Percentiles rank a stretch among this genome's conserved stretches.
Conservation (phyloP, 1,139 yeast genomes). For the Candida albicans region DNA sequence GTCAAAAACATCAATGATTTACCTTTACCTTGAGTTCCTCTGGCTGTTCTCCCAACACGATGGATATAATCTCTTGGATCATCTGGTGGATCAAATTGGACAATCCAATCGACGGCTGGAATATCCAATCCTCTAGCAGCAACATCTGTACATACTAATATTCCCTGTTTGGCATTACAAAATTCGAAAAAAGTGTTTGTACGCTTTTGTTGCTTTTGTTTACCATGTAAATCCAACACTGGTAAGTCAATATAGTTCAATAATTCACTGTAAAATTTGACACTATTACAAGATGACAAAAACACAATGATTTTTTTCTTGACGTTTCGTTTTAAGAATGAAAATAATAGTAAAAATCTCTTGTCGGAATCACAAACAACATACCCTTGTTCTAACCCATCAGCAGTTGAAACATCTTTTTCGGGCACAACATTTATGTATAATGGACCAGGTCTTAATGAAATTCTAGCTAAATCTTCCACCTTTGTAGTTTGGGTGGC, state of each 20-base stretch:
- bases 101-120: constrained; percentile 96
- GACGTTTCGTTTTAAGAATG: constrained; percentile 86
- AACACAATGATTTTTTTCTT: constrained; percentile 92
- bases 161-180: constrained; percentile 94
- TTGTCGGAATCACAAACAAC: constrained; percentile 97
- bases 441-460: constrained; percentile 91
- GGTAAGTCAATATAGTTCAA: constrained; percentile 95
- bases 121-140: constrained; percentile 98
- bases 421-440: constrained; percentile 92
- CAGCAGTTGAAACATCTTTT: constrained; percentile 84
- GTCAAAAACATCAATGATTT: constrained; percentile 92
- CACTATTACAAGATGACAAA: constrained; percentile 94
- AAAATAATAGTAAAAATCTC: constrained; percentile 83
- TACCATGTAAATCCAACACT: constrained; percentile 93
- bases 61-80: constrained; percentile 98
- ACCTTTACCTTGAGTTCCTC: constrained; percentile 91
- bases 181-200: constrained; percentile 97
- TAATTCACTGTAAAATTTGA: constrained; percentile 91
- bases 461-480: constrained; percentile 95
- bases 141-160: constrained; percentile 91
- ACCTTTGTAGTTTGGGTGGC: constrained; percentile 99
- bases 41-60: constrained; percentile 97
- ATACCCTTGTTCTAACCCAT: constrained; percentile 96
- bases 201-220: constrained; percentile 97
- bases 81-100: constrained; percentile 98